These are phyloP conservation scores for Arthroderma sp. DNA, from an alignment of 2,329 filamentous ascomycete species.

Conservation along the genomic window DNA sequence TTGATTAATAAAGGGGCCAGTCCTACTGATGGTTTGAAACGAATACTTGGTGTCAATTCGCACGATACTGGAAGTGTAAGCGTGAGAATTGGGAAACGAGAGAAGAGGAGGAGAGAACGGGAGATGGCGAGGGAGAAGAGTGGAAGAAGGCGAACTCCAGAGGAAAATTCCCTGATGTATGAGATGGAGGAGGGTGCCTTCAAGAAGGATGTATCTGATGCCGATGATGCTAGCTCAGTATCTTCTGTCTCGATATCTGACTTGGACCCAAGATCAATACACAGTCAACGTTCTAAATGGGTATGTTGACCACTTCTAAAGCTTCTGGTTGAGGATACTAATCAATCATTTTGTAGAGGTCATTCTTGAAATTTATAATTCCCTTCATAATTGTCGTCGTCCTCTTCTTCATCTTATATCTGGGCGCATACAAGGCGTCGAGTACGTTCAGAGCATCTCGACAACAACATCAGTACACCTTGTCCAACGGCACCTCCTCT, in stretches of 20 bases:
- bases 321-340: constrained; percentile 1
- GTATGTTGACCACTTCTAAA: constrained; percentile 11
- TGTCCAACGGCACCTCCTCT: constrained; percentile 71
- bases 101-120: constrained; percentile 40
- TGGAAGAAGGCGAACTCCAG: constrained; percentile 39
- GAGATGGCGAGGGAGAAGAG: constrained; percentile 20
- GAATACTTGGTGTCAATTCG: constrained; percentile 26
- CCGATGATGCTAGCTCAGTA: constrained; percentile 50
- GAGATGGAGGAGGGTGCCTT: constrained; percentile 76
- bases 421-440: constrained; percentile 46
- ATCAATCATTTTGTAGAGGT: constrained; percentile 9
- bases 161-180: constrained; percentile 68
- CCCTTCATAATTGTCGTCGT: constrained; percentile 34
- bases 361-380: constrained; percentile 22
- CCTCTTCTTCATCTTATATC: constrained; percentile 42
- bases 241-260: constrained; percentile 44
- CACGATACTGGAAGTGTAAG: constrained; percentile 29
- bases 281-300: constrained; percentile 19
- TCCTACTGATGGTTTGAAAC: constrained; percentile 23
- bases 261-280: constrained; percentile 31
- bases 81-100: constrained; percentile 36
- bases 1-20: constrained; percentile 21
- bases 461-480: constrained; percentile 13
- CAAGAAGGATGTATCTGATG: constrained; percentile 23
- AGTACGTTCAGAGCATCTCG: constrained; percentile 19